Conservation (phyloP, 306 rosid genomes). For the Prinsepia uniflora region DNA sequence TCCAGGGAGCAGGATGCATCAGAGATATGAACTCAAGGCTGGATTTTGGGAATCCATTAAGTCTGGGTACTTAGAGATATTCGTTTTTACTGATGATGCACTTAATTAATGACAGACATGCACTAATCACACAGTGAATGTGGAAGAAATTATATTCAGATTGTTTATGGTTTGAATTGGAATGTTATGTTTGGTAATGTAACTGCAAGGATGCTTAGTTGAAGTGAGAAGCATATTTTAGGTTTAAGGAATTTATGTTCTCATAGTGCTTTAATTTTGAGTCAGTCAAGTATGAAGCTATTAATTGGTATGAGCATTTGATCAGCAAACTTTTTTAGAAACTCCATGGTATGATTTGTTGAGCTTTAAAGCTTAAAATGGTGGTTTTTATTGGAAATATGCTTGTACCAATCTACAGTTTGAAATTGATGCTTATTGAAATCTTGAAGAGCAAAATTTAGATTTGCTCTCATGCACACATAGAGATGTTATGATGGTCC, state of each 20-base stretch:
- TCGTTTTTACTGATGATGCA: constrained; percentile 1
- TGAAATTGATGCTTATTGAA: not conserved
- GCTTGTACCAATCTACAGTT: not conserved
- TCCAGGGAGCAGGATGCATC: constrained; percentile 55
- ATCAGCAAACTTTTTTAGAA: not conserved
- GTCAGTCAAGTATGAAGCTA: not conserved
- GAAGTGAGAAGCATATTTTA: not conserved
- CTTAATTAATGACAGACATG: too few species aligned
- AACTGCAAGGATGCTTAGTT: not conserved
- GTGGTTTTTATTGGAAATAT: not conserved
- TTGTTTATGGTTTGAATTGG: not conserved
- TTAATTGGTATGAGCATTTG: not conserved
- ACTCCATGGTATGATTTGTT: not conserved
- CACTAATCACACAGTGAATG: not conserved
- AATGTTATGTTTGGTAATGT: not conserved
- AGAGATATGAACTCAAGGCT: constrained; percentile 55
- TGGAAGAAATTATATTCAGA: not conserved
- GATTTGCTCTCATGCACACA: not conserved
- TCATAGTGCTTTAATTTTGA: not conserved
- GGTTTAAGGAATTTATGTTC: not conserved
- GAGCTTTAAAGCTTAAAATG: not conserved
- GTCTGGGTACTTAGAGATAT: constrained; percentile 63
- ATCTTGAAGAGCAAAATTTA: not conserved
- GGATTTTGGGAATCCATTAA: constrained; percentile 91
- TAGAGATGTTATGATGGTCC: not conserved